These are phyloP conservation scores for Rhizodiscina lignyota DNA, from an alignment of 495 filamentous ascomycete species.

Conservation along the genomic window DNA sequence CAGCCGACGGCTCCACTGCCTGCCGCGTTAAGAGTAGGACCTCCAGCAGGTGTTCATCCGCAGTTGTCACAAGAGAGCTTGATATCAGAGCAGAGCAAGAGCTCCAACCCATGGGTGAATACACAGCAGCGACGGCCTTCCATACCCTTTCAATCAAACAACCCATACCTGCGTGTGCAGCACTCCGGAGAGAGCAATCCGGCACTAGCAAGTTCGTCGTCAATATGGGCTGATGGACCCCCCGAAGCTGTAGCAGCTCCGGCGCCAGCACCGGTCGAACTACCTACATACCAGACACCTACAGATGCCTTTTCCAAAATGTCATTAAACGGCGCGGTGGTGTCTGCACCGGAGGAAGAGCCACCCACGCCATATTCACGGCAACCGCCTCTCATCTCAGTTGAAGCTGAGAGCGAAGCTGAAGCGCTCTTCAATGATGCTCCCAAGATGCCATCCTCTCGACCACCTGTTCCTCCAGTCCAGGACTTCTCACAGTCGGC, in stretches of 20 bases:
- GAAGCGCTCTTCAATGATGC: constrained; percentile 1
- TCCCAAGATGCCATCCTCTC: constrained; percentile 8
- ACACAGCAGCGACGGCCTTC: background rate
- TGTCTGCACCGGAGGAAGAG: constrained; percentile 1
- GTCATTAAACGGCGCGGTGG: constrained; percentile 2
- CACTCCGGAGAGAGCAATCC: constrained; percentile 12
- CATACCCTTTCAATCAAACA: constrained; percentile 12
- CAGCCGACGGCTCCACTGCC: constrained; percentile 4
- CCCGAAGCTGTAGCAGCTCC: background rate
- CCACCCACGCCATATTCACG: constrained; percentile 1
- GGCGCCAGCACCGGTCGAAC: constrained; percentile 5
- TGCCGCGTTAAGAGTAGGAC: constrained; percentile 10
- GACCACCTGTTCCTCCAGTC: constrained; percentile 5
- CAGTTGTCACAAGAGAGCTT: constrained; percentile 4
- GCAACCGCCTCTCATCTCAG: constrained; percentile 11
- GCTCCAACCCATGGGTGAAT: constrained; percentile 2
- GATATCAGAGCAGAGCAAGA: background rate
- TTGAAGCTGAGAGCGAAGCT: constrained; percentile 5
- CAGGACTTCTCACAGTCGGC: constrained; percentile 6
- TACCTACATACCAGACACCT: constrained; percentile 10
- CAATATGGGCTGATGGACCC: constrained; percentile 1
- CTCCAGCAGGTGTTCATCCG: constrained; percentile 8
- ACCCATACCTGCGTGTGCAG: constrained; percentile 14
- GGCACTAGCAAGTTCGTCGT: constrained; percentile 8
- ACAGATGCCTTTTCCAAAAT: constrained; percentile 4